These are phyloP conservation scores for Oidiodendron maius DNA, from an alignment of 495 filamentous ascomycete species.

Conservation along the genomic window DNA sequence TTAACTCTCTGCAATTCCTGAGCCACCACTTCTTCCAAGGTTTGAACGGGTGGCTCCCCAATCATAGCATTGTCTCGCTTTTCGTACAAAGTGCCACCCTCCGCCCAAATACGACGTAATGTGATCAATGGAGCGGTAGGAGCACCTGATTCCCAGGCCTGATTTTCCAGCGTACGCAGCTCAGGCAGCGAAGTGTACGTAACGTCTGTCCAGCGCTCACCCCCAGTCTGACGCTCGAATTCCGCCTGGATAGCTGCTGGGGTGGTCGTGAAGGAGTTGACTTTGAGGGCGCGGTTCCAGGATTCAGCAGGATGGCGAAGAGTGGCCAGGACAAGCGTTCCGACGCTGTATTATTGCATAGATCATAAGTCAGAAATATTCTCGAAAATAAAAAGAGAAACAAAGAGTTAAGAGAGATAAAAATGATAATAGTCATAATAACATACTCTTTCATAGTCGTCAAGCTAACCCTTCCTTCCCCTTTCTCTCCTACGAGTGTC, in stretches of 20 bases:
- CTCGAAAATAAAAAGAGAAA: background rate
- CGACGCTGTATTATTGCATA: slow-evolving; percentile 57
- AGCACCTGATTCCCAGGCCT: slow-evolving; percentile 46
- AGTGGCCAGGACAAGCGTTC: slow-evolving; percentile 54
- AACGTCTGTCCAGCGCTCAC: slow-evolving; percentile 48
- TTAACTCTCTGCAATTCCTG: no score
- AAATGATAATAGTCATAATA: no score
- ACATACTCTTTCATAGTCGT: slow-evolving; percentile 64
- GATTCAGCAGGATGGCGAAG: slow-evolving; percentile 48
- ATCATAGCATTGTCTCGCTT: slow-evolving; percentile 59
- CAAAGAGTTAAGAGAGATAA: no score
- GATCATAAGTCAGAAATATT: background rate
- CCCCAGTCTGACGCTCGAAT: slow-evolving; percentile 55
- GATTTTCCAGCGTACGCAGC: slow-evolving; percentile 45
- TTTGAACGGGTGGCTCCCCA: slow-evolving; percentile 38
- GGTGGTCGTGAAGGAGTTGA: slow-evolving; percentile 66
- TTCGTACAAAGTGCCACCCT: slow-evolving; percentile 65
- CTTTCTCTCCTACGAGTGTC: slow-evolving; percentile 33
- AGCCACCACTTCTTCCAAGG: slow-evolving; percentile 43
- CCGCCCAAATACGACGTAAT: slow-evolving; percentile 62
- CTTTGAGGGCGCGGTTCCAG: slow-evolving; percentile 50
- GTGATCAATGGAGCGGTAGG: slow-evolving; percentile 52
- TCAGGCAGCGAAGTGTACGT: slow-evolving; percentile 44
- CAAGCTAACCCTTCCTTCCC: no score
- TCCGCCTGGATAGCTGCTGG: slow-evolving; percentile 56